Evolutionary conservation across 2,329 filamentous ascomycete genomes (phyloP).

Genomic region (Phaeosphaeria sp.): DNA sequence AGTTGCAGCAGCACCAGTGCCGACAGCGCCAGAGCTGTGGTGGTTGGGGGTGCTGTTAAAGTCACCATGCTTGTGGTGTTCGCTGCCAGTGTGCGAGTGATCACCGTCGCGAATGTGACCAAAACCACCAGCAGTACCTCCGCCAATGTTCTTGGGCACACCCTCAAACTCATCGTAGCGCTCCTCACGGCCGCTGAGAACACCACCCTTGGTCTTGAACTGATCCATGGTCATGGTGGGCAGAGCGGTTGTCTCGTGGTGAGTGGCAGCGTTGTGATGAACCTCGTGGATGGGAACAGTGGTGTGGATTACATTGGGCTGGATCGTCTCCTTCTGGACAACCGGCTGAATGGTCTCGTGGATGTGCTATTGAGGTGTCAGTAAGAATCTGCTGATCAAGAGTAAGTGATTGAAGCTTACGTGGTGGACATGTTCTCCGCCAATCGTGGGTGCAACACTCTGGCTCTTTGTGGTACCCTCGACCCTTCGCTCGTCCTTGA

Average conservation of each 20-base stretch:
- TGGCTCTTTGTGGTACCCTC: constrained; percentile 59
- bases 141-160: constrained; percentile 61
- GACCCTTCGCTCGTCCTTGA: constrained; percentile 58
- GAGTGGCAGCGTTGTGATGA: constrained; percentile 70
- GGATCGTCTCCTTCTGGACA: constrained; percentile 72
- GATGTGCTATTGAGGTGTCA: constrained; percentile 53
- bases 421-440: constrained; percentile 70
- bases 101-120: constrained; percentile 20
- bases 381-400: not conserved
- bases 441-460: constrained; percentile 57
- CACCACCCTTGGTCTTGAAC: constrained; percentile 65
- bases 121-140: constrained; percentile 26
- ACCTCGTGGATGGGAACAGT: constrained; percentile 75
- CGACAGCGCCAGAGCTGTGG: constrained; percentile 5
- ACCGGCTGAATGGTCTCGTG: constrained; percentile 75
- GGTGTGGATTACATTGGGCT: constrained; percentile 73
- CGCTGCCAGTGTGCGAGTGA: constrained; percentile 11
- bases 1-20: constrained; percentile 2
- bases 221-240: constrained; percentile 70
- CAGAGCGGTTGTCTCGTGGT: constrained; percentile 70
- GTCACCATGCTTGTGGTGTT: constrained; percentile 25
- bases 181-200: constrained; percentile 61
- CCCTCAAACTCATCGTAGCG: constrained; percentile 68
- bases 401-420: constrained; percentile 14
- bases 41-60: constrained; percentile 16